Percentiles rank a stretch among this genome's conserved stretches.
Evolutionary conservation across 139 green algal genomes (phyloP).

Genomic region (Tetradesmus obliquus): DNA sequence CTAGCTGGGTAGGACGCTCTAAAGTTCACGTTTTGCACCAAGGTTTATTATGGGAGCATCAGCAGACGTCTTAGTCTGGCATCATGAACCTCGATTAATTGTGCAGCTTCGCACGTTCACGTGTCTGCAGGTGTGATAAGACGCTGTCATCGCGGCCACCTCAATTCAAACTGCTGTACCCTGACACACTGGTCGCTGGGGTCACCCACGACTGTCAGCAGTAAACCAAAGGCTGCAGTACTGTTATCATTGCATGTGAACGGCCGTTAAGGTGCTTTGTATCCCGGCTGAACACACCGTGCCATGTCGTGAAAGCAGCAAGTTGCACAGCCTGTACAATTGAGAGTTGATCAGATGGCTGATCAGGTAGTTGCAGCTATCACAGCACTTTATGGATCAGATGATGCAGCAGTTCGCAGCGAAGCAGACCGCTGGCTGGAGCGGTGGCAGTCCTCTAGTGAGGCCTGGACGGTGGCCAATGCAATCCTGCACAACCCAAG

Average conservation of each 20-base stretch:
- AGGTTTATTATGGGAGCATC: background rate
- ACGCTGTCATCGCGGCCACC: background rate
- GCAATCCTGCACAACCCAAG: conserved; percentile 78
- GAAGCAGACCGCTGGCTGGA: conserved; percentile 87
- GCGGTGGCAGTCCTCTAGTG: conserved; percentile 79
- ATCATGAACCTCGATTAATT: background rate
- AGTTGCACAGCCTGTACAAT: background rate
- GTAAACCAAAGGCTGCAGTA: background rate
- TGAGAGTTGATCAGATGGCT: conserved; percentile 9
- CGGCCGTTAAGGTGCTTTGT: background rate
- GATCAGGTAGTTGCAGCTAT: conserved; percentile 68
- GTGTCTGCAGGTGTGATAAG: background rate
- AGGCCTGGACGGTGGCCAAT: conserved; percentile 81
- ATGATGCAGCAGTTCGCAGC: conserved; percentile 69
- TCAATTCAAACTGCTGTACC: background rate
- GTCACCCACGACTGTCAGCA: background rate
- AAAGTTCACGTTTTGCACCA: background rate
- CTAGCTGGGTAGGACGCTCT: background rate
- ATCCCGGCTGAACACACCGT: background rate
- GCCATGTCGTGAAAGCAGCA: background rate
- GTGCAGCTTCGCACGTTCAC: background rate
- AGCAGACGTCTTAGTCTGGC: background rate
- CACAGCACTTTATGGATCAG: conserved; percentile 84
- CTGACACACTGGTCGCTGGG: background rate
- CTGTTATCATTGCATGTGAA: background rate